phyloP scores from a whole-genome alignment of 2,329 filamentous ascomycete genomes.

The Trichophyton schoenleinii region DNA sequence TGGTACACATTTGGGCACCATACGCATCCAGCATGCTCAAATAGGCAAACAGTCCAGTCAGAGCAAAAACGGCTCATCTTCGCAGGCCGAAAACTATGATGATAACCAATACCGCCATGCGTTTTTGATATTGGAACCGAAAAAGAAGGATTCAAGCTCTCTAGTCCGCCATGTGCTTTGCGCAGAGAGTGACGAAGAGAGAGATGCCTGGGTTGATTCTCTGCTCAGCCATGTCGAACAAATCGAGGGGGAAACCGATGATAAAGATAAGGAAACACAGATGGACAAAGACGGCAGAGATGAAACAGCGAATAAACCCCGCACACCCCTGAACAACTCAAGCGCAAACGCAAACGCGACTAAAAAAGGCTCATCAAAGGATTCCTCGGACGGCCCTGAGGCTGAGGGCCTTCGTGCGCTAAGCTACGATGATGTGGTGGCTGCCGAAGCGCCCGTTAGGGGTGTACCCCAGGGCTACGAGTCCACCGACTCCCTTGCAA shows the following conservation, averaged over 20 bases:
- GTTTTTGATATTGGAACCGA: constrained; percentile 87
- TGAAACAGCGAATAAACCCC: constrained; percentile 4
- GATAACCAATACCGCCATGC: constrained; percentile 96
- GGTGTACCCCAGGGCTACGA: constrained; percentile 28
- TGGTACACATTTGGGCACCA: constrained; percentile 80
- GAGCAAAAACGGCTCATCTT: constrained; percentile 44
- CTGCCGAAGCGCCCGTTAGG: constrained; percentile 45
- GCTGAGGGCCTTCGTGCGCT: constrained; percentile 34
- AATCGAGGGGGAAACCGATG: constrained; percentile 40
- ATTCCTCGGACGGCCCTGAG: constrained; percentile 19
- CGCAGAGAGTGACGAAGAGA: constrained; percentile 83
- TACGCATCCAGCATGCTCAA: constrained; percentile 80
- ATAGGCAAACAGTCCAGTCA: constrained; percentile 75
- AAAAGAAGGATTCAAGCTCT: constrained; percentile 83
- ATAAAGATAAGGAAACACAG: constrained; percentile 19
- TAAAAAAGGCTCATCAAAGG: constrained; percentile 23
- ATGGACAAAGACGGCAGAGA: constrained; percentile 13
- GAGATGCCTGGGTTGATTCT: constrained; percentile 87
- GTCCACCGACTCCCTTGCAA: constrained; percentile 19
- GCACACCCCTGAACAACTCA: background rate
- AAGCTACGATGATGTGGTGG: constrained; percentile 45
- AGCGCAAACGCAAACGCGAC: constrained; percentile 13
- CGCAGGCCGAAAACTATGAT: constrained; percentile 52
- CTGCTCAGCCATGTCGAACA: constrained; percentile 80
- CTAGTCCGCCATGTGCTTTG: constrained; percentile 89